These are phyloP conservation scores for Gynandropsis gynandra DNA, from an alignment of 345 rosid genomes.

Conservation along the genomic window DNA sequence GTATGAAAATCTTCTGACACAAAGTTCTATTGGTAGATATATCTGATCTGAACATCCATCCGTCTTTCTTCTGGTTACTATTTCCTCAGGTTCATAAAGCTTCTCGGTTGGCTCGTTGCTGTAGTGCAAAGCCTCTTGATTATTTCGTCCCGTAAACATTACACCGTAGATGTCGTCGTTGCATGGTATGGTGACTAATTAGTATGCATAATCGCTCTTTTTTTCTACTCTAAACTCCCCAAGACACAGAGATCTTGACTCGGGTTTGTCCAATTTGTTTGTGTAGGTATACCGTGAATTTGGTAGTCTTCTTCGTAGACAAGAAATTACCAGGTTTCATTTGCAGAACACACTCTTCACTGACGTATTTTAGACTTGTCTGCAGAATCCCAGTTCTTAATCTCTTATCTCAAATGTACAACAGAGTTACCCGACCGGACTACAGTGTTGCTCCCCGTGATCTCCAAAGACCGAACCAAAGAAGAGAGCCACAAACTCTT, in stretches of 20 bases:
- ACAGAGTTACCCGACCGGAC: constrained; percentile 88
- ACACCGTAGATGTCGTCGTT: constrained; percentile 89
- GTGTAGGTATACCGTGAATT: constrained; percentile 86
- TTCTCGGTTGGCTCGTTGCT: constrained; percentile 72
- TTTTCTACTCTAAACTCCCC: too few relatives aligned
- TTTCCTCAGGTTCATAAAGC: constrained; percentile 71
- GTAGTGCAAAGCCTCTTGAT: constrained; percentile 85
- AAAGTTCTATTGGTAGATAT: too few relatives aligned
- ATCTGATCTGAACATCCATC: background rate
- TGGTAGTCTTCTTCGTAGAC: constrained; percentile 91
- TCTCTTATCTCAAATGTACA: constrained; percentile 11
- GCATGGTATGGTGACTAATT: constrained; percentile 56
- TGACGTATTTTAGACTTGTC: background rate
- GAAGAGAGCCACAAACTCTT: constrained; percentile 93
- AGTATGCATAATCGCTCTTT: background rate
- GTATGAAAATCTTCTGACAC: constrained; percentile 39
- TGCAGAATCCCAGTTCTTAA: constrained; percentile 3
- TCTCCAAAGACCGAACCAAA: constrained; percentile 65
- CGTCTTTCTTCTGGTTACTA: constrained; percentile 15
- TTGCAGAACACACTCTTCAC: constrained; percentile 2
- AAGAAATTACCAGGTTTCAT: constrained; percentile 91
- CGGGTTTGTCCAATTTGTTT: constrained; percentile 14
- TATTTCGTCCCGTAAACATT: constrained; percentile 95
- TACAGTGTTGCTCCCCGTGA: constrained; percentile 51
- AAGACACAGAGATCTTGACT: background rate